Evolutionary conservation across 306 rosid species (phyloP).

Genomic region (Inga leiocalycina): DNA sequence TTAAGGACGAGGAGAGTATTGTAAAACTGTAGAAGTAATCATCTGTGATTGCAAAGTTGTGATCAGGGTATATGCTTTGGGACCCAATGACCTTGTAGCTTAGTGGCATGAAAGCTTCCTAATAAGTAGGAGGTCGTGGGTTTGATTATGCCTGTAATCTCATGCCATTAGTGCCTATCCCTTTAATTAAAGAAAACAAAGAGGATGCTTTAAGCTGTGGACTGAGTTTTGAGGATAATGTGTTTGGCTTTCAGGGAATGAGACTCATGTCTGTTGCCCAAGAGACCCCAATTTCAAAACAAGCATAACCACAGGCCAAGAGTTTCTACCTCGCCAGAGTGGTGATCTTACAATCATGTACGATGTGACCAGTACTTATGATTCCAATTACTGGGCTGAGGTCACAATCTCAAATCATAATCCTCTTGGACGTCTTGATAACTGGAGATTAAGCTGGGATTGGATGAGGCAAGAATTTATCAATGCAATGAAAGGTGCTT

Average conservation of each 20-base stretch:
- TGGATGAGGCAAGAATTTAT: constrained; percentile 94
- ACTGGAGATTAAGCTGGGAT: constrained; percentile 91
- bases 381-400: constrained; percentile 74
- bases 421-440: constrained; percentile 91
- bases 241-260: constrained; percentile 52
- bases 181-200: no score
- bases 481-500: constrained; percentile 82
- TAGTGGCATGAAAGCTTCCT: no score
- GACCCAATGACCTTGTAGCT: neutral
- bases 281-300: constrained; percentile 57
- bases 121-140: no score
- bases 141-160: no score
- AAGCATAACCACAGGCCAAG: constrained; percentile 53
- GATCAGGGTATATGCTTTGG: neutral
- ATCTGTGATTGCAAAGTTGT: no score
- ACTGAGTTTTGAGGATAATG: constrained; percentile 17
- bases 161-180: no score
- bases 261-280: constrained; percentile 72
- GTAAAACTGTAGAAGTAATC: neutral
- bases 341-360: constrained; percentile 95
- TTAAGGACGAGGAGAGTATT: no score
- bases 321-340: constrained; percentile 69
- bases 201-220: neutral
- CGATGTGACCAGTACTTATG: constrained; percentile 73
- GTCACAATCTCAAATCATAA: constrained; percentile 86